Percentiles rank a stretch among this genome's conserved stretches.
These are phyloP conservation scores for Bacidia rubella DNA, from an alignment of 495 filamentous ascomycete species.

Conservation along the genomic window DNA sequence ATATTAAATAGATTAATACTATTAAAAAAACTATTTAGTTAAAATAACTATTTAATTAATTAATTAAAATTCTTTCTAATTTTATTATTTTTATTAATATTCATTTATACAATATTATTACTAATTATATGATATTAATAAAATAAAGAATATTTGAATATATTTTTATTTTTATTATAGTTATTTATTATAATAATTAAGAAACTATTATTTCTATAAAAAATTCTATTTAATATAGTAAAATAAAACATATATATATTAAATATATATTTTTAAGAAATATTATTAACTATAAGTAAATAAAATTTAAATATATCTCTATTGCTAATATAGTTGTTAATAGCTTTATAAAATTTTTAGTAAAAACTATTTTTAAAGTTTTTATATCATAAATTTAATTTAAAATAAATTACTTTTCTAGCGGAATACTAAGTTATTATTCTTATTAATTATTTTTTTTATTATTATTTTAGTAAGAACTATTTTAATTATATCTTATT, in stretches of 20 bases:
- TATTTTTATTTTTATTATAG: neutral
- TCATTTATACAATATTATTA: neutral
- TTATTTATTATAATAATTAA: neutral
- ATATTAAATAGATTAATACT: neutral
- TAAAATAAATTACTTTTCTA: neutral
- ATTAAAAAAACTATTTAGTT: neutral
- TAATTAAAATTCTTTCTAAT: slow-evolving; percentile 4
- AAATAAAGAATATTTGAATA: neutral
- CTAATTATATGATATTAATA: neutral
- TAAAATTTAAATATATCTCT: neutral
- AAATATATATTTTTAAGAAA: neutral
- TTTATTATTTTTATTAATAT: slow-evolving; percentile 1
- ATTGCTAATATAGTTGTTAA: too few species aligned
- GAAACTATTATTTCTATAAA: neutral
- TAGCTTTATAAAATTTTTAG: too few species aligned
- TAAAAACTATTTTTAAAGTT: too few species aligned
- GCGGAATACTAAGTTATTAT: too few species aligned
- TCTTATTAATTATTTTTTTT: too few species aligned
- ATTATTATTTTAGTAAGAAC: too few species aligned
- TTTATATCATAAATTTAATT: too few species aligned
- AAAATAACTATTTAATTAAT: neutral
- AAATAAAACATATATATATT: slow-evolving; percentile 2
- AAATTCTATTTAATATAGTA: neutral
- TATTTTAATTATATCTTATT: too few species aligned
- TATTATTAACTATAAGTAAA: neutral